Evolutionary conservation across 768 basidiomycete genomes (phyloP), one percentile per base, ranked within the genome.

Genomic region (Lenzites betulinus): DNA sequence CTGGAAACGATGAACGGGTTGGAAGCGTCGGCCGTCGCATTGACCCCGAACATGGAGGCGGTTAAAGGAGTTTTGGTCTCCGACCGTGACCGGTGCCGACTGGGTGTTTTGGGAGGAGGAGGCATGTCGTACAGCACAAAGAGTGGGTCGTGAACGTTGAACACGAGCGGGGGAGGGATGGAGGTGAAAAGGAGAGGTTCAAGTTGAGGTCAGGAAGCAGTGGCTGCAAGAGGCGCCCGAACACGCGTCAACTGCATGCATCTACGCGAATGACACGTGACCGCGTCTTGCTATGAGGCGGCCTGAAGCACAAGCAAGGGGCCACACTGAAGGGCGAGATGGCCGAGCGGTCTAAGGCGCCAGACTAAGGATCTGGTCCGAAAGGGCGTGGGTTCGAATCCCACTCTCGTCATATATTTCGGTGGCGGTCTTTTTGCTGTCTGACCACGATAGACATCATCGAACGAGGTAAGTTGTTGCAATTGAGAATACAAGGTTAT

Each of bases 311-410:
- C n/a, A n/a, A n/a, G n/a, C n/a, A 33, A 33, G 6, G 11, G 4
- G 30, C 11, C 30, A 33, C 30, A 33, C 4, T n/a, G 30, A 33
- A 33, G 15, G 70, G 70, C 62, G 83, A 87, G 85, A 88, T 89
- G 87, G 87, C 88, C 87, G 88, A 89, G 87, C 85, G 87, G 87
- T 89, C 87, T 86, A 88, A 89, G 88, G 88, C 87, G 88, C 85
- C 85, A 89, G 86, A 88, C 84, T 58, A 62, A 59, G 61, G 30
- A 75, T 75, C 73, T 74, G 71, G 76, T 79, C 77, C 75, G 75
- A 77, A 77, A 77, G 75, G 77, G 78, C 78, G 78, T 76, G 78
- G 78, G 78, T 79, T 79, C 78, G 77, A 79, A 79, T 78, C 78
- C 78, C 78, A 76, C 78, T 78, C 74, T 74, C 71, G 62, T 72